Percentiles rank a stretch among this genome's conserved stretches.
These are phyloP conservation scores for Salix koriyanagi DNA, from an alignment of 345 rosid genomes.

Conservation along the genomic window DNA sequence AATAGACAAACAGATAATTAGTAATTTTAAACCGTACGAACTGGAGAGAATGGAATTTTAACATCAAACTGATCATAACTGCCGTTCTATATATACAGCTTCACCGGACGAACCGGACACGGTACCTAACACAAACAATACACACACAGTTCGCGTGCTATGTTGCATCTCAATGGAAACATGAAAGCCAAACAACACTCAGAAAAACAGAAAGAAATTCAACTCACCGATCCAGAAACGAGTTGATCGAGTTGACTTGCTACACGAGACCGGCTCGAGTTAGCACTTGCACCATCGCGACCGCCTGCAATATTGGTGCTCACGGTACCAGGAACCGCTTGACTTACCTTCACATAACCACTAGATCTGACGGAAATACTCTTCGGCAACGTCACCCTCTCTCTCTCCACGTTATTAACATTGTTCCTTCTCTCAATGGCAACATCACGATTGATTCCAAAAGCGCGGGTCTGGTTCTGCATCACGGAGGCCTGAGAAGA, in stretches of 20 bases:
- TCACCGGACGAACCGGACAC: neutral
- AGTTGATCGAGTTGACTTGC: conserved; percentile 29
- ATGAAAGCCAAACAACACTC: neutral
- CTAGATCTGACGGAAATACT: conserved; percentile 20
- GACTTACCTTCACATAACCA: conserved; percentile 7
- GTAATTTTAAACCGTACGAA: neutral
- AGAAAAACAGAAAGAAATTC: neutral
- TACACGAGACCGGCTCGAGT: conserved; percentile 30
- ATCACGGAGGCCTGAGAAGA: conserved; percentile 40
- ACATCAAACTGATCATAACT: neutral
- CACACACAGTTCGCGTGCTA: neutral
- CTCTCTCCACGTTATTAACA: neutral
- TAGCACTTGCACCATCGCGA: conserved; percentile 19
- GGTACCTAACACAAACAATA: neutral
- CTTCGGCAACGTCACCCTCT: conserved; percentile 10
- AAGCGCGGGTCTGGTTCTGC: neutral
- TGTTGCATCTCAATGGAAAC: neutral
- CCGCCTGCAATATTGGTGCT: neutral
- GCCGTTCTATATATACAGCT: neutral
- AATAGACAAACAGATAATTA: neutral
- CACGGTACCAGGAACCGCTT: conserved; percentile 16
- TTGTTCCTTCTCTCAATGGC: neutral
- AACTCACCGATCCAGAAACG: conserved; percentile 38
- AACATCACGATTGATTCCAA: neutral
- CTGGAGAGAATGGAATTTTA: neutral